Evolutionary conservation across 1,284 basidiomycete genomes (phyloP), one percentile per base, ranked within the genome.

Genomic region (Mycena sp.): DNA sequence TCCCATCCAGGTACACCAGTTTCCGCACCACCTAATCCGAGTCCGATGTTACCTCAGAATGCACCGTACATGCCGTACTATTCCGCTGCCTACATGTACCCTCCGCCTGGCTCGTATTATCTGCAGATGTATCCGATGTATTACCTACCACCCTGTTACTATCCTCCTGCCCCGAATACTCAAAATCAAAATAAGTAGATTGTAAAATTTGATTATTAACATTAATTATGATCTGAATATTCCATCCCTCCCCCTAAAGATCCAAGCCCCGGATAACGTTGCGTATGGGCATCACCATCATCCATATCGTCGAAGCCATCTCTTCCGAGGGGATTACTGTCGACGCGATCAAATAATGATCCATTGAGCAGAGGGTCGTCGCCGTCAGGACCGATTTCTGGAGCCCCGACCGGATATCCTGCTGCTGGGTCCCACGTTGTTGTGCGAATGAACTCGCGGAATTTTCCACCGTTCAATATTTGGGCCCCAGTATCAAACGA

Each of bases 401-500:
- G 30, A 11, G 30, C 43, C 26, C 16, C 30, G 11, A 56, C 29
- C 6, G 54, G 54, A 21, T 56, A 56, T 46, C 54, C 54, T 30
- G 32, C 54, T 17, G 43, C 53, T 16, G 44, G 54, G 19, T 56
- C 54, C 54, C 54, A 56, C 16, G 54, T 23, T 4, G 44, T 56
- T 35, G 41, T 21, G 40, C 54, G 44, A 23, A 56, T 46, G 25
- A 56, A 56, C 44, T 56, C 54, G 17, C 44, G 41, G 32, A 56
- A 56, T 45, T 56, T 56, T 21, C 54, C 44, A 2, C 54, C 43
- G 6, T 56, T 56, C 43, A 56, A 46, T 56, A 46, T 56, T 21
- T 56, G 43, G 2, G 54, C 54, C 14, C 54, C 52, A 9, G 21
- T 12, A 44, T 54, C 52, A 23, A 54, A 54, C 2, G 52, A 43